phyloP scores from a whole-genome alignment of 805 yeast genomes.

The Zygosaccharomyces lentus region DNA sequence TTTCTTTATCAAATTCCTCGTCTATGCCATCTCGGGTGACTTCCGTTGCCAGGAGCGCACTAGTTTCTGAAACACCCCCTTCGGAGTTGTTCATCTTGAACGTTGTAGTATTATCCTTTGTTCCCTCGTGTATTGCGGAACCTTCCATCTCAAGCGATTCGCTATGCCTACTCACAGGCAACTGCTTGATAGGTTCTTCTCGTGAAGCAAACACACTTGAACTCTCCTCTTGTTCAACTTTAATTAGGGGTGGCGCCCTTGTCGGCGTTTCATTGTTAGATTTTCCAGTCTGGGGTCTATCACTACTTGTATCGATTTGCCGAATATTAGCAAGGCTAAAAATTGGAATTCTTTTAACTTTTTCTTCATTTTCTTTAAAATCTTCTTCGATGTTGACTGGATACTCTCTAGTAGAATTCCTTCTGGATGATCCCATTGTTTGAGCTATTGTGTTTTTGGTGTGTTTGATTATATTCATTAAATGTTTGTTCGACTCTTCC shows the following conservation, averaged over 20 bases:
- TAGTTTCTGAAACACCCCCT: neutral
- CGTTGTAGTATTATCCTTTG: neutral
- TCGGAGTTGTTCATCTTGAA: neutral
- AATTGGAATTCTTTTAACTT: constrained; percentile 20
- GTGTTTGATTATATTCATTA: constrained; percentile 30
- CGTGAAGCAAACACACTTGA: neutral
- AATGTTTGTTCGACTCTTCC: constrained; percentile 30
- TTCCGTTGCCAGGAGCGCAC: neutral
- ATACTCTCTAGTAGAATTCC: constrained; percentile 10
- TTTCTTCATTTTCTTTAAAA: constrained; percentile 6
- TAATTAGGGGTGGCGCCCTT: constrained; percentile 4
- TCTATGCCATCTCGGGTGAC: neutral
- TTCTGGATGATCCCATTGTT: constrained; percentile 21
- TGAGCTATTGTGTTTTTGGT: constrained; percentile 31
- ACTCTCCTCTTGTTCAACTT: constrained; percentile 7
- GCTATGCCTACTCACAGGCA: neutral
- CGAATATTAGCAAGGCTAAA: constrained; percentile 23
- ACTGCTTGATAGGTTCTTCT: neutral
- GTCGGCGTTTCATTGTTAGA: neutral
- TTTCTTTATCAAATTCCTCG: neutral
- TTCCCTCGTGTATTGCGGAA: neutral
- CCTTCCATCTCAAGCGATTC: neutral
- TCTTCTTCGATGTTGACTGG: constrained; percentile 15
- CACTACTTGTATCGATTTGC: constrained; percentile 11
- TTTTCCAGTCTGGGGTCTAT: neutral